These are phyloP conservation scores for Neolentinus lepideus DNA, from an alignment of 1,284 basidiomycete genomes.

Conservation along the genomic window DNA sequence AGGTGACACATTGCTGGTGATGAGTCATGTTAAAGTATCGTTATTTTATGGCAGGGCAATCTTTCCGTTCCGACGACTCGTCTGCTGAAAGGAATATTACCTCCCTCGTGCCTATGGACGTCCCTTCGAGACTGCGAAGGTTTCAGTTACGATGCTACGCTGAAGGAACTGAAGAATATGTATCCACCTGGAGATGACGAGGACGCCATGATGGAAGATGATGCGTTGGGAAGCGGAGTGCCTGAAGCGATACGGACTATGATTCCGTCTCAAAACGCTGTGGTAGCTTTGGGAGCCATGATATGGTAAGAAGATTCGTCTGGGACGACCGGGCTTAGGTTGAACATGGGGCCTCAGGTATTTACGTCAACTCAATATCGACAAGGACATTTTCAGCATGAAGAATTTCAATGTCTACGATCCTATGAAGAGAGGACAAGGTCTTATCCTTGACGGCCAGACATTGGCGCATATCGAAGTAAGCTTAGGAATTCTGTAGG, in stretches of 20 bases:
- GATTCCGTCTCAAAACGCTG: conserved; percentile 57
- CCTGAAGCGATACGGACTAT: conserved; percentile 74
- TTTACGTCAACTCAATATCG: conserved; percentile 86
- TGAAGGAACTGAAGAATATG: conserved; percentile 63
- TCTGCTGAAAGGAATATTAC: conserved; percentile 74
- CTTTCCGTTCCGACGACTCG: conserved; percentile 77
- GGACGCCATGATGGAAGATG: conserved; percentile 31
- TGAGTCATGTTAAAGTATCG: background rate
- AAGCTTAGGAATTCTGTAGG: conserved; percentile 6
- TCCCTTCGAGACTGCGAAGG: conserved; percentile 81
- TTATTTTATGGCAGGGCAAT: conserved; percentile 50
- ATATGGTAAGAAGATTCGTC: too few relatives aligned
- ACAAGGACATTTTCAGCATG: conserved; percentile 88
- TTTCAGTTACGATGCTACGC: conserved; percentile 64
- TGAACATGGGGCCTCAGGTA: conserved; percentile 42
- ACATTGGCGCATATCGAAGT: conserved; percentile 92
- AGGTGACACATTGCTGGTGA: conserved; percentile 6
- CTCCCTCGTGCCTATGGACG: conserved; percentile 82
- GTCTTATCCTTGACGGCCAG: conserved; percentile 86
- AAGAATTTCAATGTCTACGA: conserved; percentile 96
- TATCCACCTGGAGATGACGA: conserved; percentile 42
- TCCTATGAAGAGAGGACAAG: conserved; percentile 82
- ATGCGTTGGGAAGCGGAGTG: conserved; percentile 43
- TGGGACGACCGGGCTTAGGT: too few relatives aligned
- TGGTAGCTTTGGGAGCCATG: conserved; percentile 85